Conservation (phyloP, 345 rosid genomes). For the Heritiera fomes region DNA sequence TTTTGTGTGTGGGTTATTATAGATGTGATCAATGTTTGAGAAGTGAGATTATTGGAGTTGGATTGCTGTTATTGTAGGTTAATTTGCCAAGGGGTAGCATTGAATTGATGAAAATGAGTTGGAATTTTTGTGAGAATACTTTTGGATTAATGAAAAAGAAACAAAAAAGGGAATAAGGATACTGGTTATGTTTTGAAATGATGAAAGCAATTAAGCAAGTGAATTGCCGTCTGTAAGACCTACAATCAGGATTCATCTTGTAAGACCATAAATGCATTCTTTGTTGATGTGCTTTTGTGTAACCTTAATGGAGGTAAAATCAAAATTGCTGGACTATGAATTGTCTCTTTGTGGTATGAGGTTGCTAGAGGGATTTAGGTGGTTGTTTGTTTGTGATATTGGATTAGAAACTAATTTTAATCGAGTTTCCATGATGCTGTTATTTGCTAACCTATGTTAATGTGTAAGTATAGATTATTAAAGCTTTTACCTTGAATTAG, state of each 20-base stretch:
- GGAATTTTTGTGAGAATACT: not conserved
- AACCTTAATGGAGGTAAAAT: not conserved
- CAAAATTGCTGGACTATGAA: not conserved
- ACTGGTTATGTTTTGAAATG: not conserved
- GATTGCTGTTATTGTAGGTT: not conserved
- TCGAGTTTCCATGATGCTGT: not conserved
- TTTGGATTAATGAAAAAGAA: not conserved
- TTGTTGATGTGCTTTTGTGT: not conserved
- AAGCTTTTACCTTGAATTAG: not conserved
- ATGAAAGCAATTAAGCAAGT: not conserved
- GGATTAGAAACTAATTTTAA: not conserved
- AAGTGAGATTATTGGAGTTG: not conserved
- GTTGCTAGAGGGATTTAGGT: not conserved
- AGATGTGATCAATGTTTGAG: not conserved
- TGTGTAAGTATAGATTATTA: not conserved
- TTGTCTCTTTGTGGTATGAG: not conserved
- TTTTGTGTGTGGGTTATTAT: not conserved
- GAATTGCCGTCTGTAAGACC: slow-evolving; percentile 4
- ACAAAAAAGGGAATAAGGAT: not conserved
- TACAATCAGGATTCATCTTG: not conserved
- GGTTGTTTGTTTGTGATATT: not conserved
- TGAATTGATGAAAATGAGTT: not conserved
- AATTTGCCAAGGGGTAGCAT: not conserved
- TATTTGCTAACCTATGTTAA: slow-evolving; percentile 1
- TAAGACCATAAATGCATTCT: not conserved